Conservation (phyloP, 805 yeast genomes). For the Barnettozyma sp. region DNA sequence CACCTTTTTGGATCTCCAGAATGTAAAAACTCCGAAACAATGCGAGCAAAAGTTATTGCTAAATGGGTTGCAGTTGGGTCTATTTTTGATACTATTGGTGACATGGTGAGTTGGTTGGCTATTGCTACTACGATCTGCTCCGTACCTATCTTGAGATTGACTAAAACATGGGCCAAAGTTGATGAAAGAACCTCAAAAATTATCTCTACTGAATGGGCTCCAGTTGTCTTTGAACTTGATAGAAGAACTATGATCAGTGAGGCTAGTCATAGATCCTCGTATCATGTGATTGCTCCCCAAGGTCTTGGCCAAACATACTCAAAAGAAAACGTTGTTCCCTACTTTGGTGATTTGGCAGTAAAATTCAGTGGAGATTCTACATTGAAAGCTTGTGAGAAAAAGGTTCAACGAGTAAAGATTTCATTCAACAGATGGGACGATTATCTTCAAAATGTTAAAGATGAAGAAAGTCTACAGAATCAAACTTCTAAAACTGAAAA, state of each 20-base stretch:
- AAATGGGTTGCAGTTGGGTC: conserved; percentile 87
- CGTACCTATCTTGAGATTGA: conserved; percentile 69
- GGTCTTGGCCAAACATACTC: conserved; percentile 75
- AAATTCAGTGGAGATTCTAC: conserved; percentile 29
- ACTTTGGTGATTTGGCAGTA: conserved; percentile 79
- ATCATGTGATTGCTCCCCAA: conserved; percentile 78
- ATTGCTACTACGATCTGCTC: conserved; percentile 79
- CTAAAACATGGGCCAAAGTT: conserved; percentile 68
- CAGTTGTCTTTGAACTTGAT: conserved; percentile 83
- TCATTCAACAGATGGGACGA: conserved; percentile 82
- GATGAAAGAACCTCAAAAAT: conserved; percentile 50
- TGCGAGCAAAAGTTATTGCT: conserved; percentile 59
- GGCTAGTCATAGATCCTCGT: conserved; percentile 50
- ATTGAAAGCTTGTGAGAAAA: conserved; percentile 52
- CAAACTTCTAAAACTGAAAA: conserved; percentile 16
- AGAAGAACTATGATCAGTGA: conserved; percentile 59
- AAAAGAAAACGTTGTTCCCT: conserved; percentile 76
- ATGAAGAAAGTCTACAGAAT: conserved; percentile 30
- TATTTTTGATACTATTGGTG: conserved; percentile 70
- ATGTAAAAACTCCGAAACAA: conserved; percentile 28
- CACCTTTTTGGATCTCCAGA: conserved; percentile 56
- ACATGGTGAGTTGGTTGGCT: conserved; percentile 92
- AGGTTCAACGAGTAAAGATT: conserved; percentile 59
- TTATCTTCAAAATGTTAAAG: conserved; percentile 45
- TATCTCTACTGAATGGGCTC: conserved; percentile 82